Base-by-base conservation (phyloP, 2,329 filamentous ascomycete genomes). In the Onygena corvina region DNA sequence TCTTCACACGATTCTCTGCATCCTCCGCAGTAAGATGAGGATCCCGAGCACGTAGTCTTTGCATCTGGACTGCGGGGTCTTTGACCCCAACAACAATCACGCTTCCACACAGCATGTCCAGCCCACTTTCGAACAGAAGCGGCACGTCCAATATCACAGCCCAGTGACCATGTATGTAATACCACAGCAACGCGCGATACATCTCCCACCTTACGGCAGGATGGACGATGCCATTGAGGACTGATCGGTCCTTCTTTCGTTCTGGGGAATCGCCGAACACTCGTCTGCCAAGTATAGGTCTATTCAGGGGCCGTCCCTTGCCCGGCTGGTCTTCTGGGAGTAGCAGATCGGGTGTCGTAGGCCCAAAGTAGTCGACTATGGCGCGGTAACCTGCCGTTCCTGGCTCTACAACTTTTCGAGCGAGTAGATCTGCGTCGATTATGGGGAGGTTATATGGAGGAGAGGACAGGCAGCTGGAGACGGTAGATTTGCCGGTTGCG, bases 401-500 rank as follows among this genome's bases (percentile, higher is more conserved):
- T 1, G 92, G 92, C 65, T 94, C 87, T 64, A 98, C 90, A 52
- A 96, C 92, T 65, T 92, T 78, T 59, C 90, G 88, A 44, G 92
- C 90, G 53, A 96, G 76, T 50, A 93, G 70, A 71, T 98, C 92
- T 63, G 92, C 90, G 64, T 98, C 92, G 71, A 98, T 83, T 58
- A 98, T 77, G 60, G 92, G 89, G 53, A 98, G 77, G 53, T 79
- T 83, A 73, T 95, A 85, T 0, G 90, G 92, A 3, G 85, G 73
- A 3, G 79, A 75, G 46, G 84, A 80, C 59, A 98, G 84, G 58
- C 94, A 76, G 33, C 76, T 74, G 23, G 92, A 94, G 49, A 95
- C 88, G 57, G 90, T 98, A 40, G 90, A 94, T 77, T 98, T 98
- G 65, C 92, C 92, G 4, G 92, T 98, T 53, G 92, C 92, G 63